Conservation (phyloP, 2,329 filamentous ascomycete species). For the Xylogone sp. region DNA sequence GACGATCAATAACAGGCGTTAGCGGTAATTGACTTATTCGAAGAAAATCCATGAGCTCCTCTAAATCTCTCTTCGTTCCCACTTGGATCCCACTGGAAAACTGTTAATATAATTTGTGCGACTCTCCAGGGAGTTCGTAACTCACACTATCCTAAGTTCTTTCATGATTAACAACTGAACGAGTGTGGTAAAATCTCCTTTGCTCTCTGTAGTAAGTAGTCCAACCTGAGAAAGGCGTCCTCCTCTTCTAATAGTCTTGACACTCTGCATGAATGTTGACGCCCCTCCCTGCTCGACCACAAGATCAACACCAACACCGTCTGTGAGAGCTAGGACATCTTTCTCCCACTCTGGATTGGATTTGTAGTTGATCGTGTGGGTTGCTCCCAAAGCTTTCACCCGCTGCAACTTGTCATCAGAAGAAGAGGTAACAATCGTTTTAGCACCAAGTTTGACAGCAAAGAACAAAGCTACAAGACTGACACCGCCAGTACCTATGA, state of each 20-base stretch:
- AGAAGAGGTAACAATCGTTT: conserved; percentile 49
- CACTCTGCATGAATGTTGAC: conserved; percentile 42
- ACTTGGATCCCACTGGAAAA: conserved; percentile 32
- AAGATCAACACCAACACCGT: conserved; percentile 43
- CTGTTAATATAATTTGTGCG: background rate
- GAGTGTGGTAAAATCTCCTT: background rate
- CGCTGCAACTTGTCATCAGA: conserved; percentile 46
- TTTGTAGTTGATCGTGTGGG: conserved; percentile 48
- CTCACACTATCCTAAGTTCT: background rate
- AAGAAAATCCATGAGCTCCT: conserved; percentile 31
- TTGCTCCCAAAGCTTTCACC: conserved; percentile 43
- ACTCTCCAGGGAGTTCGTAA: background rate
- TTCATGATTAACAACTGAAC: background rate
- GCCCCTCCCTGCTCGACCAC: conserved; percentile 50
- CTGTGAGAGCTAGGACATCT: conserved; percentile 40
- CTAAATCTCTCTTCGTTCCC: conserved; percentile 31
- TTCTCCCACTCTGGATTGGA: conserved; percentile 47
- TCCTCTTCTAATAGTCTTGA: background rate
- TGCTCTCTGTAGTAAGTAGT: background rate
- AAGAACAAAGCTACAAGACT: background rate
- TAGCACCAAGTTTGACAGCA: background rate
- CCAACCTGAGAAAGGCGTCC: background rate
- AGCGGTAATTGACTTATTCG: conserved; percentile 18
- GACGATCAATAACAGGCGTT: conserved; percentile 26
- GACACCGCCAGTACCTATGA: background rate